A percentile compares a stretch with the other conserved stretches of the same genome.
These are phyloP conservation scores for Hyaloscypha finlandica DNA, from an alignment of 495 filamentous ascomycete genomes.

Conservation along the genomic window DNA sequence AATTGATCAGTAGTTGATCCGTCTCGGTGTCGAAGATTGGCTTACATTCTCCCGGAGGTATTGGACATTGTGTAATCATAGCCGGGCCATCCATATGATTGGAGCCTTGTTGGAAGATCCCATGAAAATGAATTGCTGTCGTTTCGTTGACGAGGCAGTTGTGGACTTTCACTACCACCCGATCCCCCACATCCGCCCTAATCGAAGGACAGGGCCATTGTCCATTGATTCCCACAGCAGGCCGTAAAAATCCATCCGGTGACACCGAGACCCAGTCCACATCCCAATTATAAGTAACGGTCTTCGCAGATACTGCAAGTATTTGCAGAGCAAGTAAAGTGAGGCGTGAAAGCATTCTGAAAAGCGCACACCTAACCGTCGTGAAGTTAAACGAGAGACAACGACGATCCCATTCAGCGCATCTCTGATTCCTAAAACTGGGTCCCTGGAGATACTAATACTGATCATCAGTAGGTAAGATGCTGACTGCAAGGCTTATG, in stretches of 20 bases:
- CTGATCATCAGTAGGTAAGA: background rate
- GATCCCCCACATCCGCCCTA: slow-evolving; percentile 68
- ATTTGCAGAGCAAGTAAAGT: background rate
- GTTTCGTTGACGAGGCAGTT: slow-evolving; percentile 73
- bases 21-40: slow-evolving; percentile 44
- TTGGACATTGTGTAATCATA: slow-evolving; percentile 63
- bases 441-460: background rate
- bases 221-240: slow-evolving; percentile 76
- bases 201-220: slow-evolving; percentile 73
- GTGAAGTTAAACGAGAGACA: background rate
- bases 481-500: background rate
- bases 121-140: slow-evolving; percentile 79
- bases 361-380: background rate
- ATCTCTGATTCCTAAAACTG: background rate
- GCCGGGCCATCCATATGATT: slow-evolving; percentile 73
- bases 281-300: slow-evolving; percentile 65
- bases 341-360: background rate
- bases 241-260: slow-evolving; percentile 69
- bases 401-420: background rate
- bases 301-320: slow-evolving; percentile 46
- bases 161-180: slow-evolving; percentile 64
- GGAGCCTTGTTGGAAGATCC: slow-evolving; percentile 71
- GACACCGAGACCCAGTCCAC: slow-evolving; percentile 70
- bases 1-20: background rate
- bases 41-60: slow-evolving; percentile 22